These are phyloP conservation scores for Kodamaea ohmeri DNA, from an alignment of 1,139 yeast genomes.

Conservation along the genomic window DNA sequence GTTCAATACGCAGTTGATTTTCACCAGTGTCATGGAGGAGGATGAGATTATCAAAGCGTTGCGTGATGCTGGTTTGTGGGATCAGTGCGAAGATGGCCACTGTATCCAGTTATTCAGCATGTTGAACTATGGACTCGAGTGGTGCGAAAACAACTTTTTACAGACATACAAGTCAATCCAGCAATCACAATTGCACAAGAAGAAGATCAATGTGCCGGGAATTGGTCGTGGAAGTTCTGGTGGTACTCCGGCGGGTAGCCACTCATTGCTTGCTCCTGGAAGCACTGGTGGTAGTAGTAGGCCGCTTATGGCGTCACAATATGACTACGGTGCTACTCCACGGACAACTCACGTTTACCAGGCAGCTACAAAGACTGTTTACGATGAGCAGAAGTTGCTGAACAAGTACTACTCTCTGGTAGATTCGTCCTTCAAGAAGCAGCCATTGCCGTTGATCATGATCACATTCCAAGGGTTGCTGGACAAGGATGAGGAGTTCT, in stretches of 20 bases:
- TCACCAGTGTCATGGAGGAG: slow-evolving; percentile 70
- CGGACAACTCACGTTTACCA: slow-evolving; percentile 58
- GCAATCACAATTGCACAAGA: slow-evolving; percentile 17
- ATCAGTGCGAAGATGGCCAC: slow-evolving; percentile 33
- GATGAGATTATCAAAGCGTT: slow-evolving; percentile 62
- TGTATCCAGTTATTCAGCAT: slow-evolving; percentile 65
- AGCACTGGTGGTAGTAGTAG: slow-evolving; percentile 7
- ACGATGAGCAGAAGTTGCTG: slow-evolving; percentile 39
- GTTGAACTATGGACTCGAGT: slow-evolving; percentile 84
- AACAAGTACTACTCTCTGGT: slow-evolving; percentile 26
- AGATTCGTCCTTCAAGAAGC: slow-evolving; percentile 40
- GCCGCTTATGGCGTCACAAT: slow-evolving; percentile 7
- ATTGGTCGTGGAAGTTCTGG: slow-evolving; percentile 14
- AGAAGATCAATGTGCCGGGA: slow-evolving; percentile 16
- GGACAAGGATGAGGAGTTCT: slow-evolving; percentile 57
- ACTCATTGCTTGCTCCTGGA: slow-evolving; percentile 3
- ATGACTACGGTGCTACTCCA: slow-evolving; percentile 52
- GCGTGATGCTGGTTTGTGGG: slow-evolving; percentile 72
- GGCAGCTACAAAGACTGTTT: slow-evolving; percentile 58
- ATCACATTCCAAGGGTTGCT: slow-evolving; percentile 70
- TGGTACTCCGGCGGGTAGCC: slow-evolving; percentile 8
- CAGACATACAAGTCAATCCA: slow-evolving; percentile 53
- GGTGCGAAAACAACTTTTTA: slow-evolving; percentile 93
- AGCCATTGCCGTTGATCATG: slow-evolving; percentile 68
- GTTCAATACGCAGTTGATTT: slow-evolving; percentile 65